Conservation (phyloP, 2,329 filamentous ascomycete genomes). For the Diaporthe vaccinii region DNA sequence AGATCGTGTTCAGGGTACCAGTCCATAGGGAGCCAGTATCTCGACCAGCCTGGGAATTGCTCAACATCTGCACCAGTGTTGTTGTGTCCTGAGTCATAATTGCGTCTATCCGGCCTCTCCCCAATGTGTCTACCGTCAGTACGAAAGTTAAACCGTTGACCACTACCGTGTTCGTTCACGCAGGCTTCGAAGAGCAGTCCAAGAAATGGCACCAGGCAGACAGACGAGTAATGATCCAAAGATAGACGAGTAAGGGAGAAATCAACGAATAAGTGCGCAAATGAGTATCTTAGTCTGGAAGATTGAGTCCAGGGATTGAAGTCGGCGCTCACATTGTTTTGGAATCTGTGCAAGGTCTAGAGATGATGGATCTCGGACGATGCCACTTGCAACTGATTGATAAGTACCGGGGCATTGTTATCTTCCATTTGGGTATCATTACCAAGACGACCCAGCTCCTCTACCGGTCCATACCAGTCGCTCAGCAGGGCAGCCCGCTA, state of each 20-base stretch:
- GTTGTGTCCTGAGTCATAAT: not conserved
- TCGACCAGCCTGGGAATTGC: not conserved
- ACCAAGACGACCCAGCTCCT: no score
- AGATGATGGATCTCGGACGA: no score
- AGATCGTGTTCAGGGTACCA: not conserved
- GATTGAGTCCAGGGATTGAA: no score
- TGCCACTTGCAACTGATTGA: no score
- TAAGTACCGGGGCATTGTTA: no score
- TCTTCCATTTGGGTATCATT: no score
- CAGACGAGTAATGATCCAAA: not conserved
- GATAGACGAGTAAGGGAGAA: not conserved
- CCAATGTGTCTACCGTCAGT: not conserved
- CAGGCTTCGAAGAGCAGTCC: no score
- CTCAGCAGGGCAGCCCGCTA: no score
- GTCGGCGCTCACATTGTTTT: fast-evolving
- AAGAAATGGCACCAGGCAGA: not conserved
- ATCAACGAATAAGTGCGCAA: not conserved
- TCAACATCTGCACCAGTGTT: not conserved
- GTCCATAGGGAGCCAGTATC: no score
- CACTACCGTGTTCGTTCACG: no score
- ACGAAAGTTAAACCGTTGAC: not conserved
- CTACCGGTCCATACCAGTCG: no score
- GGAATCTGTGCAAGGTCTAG: no score
- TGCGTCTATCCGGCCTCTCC: not conserved
- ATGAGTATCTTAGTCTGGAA: not conserved